Conservation (phyloP, 2,329 filamentous ascomycete species). For the Tolypocladium paradoxum region DNA sequence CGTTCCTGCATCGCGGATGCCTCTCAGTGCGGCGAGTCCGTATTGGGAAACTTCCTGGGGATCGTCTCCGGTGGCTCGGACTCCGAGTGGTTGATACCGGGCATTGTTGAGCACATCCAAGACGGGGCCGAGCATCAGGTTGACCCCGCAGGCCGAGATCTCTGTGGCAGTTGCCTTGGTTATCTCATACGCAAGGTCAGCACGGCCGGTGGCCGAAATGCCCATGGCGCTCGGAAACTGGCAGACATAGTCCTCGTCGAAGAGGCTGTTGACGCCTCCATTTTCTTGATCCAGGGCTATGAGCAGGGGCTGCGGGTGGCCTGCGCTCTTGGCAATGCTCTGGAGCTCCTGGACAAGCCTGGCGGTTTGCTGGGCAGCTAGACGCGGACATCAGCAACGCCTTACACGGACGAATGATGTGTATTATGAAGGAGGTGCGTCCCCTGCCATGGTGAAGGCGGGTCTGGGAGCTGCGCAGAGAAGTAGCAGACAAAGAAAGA, state of each 20-base stretch:
- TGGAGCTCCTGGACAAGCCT: constrained; percentile 83
- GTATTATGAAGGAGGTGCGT: not conserved
- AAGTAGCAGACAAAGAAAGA: constrained; percentile 1
- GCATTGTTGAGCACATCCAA: constrained; percentile 91
- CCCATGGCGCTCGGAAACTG: constrained; percentile 98
- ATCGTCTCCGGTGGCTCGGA: constrained; percentile 83
- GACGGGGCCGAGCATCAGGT: constrained; percentile 88
- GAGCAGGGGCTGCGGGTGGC: constrained; percentile 77
- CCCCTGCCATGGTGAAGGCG: not conserved
- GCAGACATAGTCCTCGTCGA: constrained; percentile 89
- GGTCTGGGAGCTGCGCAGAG: not conserved
- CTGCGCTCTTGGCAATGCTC: constrained; percentile 80
- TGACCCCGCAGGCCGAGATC: constrained; percentile 85
- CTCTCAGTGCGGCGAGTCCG: constrained; percentile 80
- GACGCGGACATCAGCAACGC: constrained; percentile 16
- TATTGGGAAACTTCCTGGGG: constrained; percentile 92
- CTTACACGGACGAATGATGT: not conserved
- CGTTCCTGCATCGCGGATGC: constrained; percentile 83
- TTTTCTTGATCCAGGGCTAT: constrained; percentile 97
- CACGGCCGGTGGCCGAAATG: constrained; percentile 80
- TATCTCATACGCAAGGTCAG: constrained; percentile 76
- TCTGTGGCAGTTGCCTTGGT: constrained; percentile 91
- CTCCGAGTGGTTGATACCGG: constrained; percentile 79
- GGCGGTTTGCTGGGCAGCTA: constrained; percentile 86
- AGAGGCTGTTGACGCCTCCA: constrained; percentile 92